Conservation (phyloP, 2,329 filamentous ascomycete genomes). For the Colletotrichum neosansevieriae region DNA sequence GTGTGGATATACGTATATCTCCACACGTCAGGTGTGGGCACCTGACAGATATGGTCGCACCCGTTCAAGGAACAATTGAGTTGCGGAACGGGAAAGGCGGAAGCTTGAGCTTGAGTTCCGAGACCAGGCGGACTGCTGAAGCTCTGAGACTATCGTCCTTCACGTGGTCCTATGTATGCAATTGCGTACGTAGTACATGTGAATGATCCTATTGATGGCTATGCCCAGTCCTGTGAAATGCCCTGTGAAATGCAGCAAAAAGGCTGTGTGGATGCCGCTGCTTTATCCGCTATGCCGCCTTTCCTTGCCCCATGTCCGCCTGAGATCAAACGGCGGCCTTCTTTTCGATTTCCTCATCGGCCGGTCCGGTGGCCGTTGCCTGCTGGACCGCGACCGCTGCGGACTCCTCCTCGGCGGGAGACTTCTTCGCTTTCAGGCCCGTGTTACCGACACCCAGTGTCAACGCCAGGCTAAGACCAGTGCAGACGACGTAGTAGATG, state of each 20-base stretch:
- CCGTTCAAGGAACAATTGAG: background rate
- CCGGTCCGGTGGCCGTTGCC: background rate
- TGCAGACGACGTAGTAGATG: conserved; percentile 43
- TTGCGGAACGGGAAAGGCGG: background rate
- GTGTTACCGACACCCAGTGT: conserved; percentile 44
- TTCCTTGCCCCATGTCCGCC: background rate
- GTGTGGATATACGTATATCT: too few relatives aligned
- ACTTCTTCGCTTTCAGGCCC: conserved; percentile 40
- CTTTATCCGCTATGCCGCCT: background rate
- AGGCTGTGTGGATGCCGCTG: background rate
- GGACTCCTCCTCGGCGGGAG: background rate
- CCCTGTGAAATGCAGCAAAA: background rate
- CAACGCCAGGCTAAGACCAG: conserved; percentile 39
- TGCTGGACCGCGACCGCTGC: background rate
- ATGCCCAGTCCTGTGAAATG: background rate
- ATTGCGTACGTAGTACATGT: background rate
- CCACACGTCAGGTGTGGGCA: too few relatives aligned
- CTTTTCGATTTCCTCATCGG: background rate
- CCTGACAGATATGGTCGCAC: background rate
- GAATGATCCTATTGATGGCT: background rate
- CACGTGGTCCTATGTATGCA: rapidly evolving
- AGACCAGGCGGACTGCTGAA: too few relatives aligned
- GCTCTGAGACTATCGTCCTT: background rate
- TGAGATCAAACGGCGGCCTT: background rate
- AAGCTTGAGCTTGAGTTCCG: background rate